Conservation (phyloP, 306 rosid species). For the Quercus variabilis region DNA sequence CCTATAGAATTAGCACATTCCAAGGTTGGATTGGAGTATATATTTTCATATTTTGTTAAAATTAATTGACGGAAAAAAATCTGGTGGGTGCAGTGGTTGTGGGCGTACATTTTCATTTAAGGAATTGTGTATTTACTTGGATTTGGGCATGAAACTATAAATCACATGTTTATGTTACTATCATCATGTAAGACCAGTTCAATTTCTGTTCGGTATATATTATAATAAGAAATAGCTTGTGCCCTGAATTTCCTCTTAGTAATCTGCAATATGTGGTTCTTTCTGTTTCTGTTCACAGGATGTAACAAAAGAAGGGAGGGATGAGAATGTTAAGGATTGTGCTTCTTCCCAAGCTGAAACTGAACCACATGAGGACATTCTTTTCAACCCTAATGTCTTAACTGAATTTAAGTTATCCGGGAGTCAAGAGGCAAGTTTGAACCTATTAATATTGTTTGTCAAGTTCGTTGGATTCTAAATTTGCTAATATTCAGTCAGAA, state of each 20-base stretch:
- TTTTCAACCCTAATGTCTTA: slow-evolving; percentile 89
- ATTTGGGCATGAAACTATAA: neutral
- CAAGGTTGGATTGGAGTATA: neutral
- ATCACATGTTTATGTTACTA: neutral
- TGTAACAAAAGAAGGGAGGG: slow-evolving; percentile 38
- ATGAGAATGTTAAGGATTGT: slow-evolving; percentile 43
- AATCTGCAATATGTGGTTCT: slow-evolving; percentile 12
- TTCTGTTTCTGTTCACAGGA: slow-evolving; percentile 42
- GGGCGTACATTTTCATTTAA: neutral
- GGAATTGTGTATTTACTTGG: neutral
- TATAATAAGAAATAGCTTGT: neutral
- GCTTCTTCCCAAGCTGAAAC: slow-evolving; percentile 35
- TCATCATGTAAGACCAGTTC: too few species aligned
- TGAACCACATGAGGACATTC: slow-evolving; percentile 44
- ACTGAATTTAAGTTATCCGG: slow-evolving; percentile 93
- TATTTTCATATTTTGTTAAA: neutral
- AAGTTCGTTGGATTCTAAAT: neutral
- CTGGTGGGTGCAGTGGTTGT: neutral
- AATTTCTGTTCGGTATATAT: too few species aligned
- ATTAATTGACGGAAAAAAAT: neutral
- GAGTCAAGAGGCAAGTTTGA: slow-evolving; percentile 51
- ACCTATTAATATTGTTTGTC: neutral
- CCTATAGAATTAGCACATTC: neutral
- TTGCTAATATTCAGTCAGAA: neutral
- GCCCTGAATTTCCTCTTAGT: neutral